Base-by-base conservation (phyloP, 169 alveolate genomes). In the Plasmodium falciparum region DNA sequence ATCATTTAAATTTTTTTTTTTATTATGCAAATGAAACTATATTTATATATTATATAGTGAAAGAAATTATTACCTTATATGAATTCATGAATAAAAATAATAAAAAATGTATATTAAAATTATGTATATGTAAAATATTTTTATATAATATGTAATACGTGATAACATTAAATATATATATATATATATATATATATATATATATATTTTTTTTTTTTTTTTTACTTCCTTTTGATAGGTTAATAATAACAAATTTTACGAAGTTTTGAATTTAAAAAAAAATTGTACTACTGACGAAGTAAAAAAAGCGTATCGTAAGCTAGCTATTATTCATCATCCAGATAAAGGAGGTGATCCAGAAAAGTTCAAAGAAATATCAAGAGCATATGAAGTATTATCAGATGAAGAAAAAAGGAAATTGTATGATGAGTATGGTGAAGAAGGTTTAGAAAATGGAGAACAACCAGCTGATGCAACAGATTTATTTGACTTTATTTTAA, bases 291-390 rank as follows among this genome's bases (percentile, higher is more conserved):
- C 95, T 8, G 94, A 96, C 73, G 99, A 97, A 22, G 97, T 98
- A 59, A 98, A 98, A 89, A 98, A 98, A 95, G 98, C 99, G 3
- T 98, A 95, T 95, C 93, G 99, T 56, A 97, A 97, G 91, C 94
- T 97, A 26, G 99, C 99, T 11, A 95, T 97, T 17, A 98, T 95
- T 88, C 98, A 96, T 94, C 99, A 98, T 92, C 99, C 99, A 17
- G 99, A 98, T 94, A 98, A 99, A 94, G 99, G 99, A 17, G 99
- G 99, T 49, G 99, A 98, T 93, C 99, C 98, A 7, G 99, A 97
- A 92, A 96, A 95, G 94, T 98, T 98, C 95, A 96, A 97, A 88
- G 99, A 98, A 89, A 93, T 99, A 61, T 94, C 99, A 50, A 95
- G 98, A 71, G 99, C 99, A 45, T 97, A 98, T 88, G 99, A 99